A percentile compares a stretch with the other conserved stretches of the same genome.
phyloP scores from a whole-genome alignment of 192 early-diverging fungal species.

The Rhizophlyctis rosea region DNA sequence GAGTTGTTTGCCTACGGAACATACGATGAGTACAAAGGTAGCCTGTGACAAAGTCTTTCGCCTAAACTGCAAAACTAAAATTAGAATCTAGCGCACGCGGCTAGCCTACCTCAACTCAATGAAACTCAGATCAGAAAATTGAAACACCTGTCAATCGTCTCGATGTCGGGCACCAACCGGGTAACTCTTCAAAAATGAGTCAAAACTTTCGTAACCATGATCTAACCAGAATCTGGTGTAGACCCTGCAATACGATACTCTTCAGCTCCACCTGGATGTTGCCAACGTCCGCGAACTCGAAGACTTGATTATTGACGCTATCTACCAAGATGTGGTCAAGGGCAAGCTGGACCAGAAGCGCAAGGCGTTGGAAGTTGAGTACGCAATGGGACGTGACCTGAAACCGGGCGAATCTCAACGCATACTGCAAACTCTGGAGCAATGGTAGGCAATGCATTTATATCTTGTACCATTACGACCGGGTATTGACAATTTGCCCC shows the following conservation, averaged over 20 bases:
- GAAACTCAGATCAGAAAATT: constrained; percentile 39
- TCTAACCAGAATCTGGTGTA: constrained; percentile 20
- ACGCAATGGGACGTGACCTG: constrained; percentile 81
- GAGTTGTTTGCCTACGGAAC: constrained; percentile 81
- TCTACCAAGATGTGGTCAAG: constrained; percentile 73
- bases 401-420: constrained; percentile 58
- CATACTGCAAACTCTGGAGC: constrained; percentile 50
- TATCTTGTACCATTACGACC: neutral
- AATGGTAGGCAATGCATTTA: constrained; percentile 49
- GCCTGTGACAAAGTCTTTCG: constrained; percentile 4
- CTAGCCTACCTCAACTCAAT: constrained; percentile 26
- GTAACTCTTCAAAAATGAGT: too few species aligned
- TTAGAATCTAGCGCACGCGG: constrained; percentile 25
- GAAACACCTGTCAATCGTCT: constrained; percentile 76
- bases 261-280: constrained; percentile 68
- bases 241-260: constrained; percentile 66
- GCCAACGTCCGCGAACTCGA: constrained; percentile 78
- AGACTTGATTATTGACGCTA: constrained; percentile 83
- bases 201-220: too few species aligned
- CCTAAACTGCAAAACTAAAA: neutral
- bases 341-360: constrained; percentile 82
- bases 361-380: constrained; percentile 69
- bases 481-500: neutral
- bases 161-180: constrained; percentile 59
- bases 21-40: constrained; percentile 72